A percentile compares a stretch with the other conserved stretches of the same genome.
Evolutionary conservation across 306 rosid genomes (phyloP).

Genomic region (Echinosophora koreensis): DNA sequence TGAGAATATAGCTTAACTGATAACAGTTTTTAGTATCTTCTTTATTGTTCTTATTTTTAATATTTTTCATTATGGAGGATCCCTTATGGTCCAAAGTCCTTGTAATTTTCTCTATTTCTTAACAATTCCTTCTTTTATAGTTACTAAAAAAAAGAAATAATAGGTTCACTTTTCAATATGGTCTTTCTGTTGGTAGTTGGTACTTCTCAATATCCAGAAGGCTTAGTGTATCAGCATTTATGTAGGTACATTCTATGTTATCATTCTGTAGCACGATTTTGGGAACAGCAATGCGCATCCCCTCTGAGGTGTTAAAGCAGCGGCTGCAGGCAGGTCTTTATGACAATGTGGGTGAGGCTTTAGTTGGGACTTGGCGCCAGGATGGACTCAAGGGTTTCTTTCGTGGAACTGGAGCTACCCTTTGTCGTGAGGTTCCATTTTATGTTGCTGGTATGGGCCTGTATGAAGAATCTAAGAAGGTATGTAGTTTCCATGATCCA

Average conservation of each 20-base stretch:
- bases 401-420: slow-evolving; percentile 99
- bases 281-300: slow-evolving; percentile 97
- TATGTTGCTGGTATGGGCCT: slow-evolving; percentile 99
- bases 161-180: neutral
- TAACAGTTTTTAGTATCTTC: neutral
- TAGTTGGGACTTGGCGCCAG: slow-evolving; percentile 88
- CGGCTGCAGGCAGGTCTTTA: slow-evolving; percentile 96
- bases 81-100: neutral
- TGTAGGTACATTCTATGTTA: slow-evolving; percentile 89
- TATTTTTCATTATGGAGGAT: neutral
- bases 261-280: slow-evolving; percentile 96
- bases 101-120: neutral
- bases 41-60: neutral
- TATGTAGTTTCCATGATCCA: slow-evolving; percentile 39
- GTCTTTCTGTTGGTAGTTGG: slow-evolving; percentile 10
- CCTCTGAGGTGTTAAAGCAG: slow-evolving; percentile 97
- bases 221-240: slow-evolving; percentile 41
- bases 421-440: slow-evolving; percentile 98
- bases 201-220: slow-evolving; percentile 11
- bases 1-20: slow-evolving; percentile 23
- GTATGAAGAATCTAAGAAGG: slow-evolving; percentile 97
- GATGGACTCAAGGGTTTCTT: slow-evolving; percentile 97
- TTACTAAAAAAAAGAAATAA: neutral
- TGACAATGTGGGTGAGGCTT: slow-evolving; percentile 87
- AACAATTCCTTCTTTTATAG: neutral